Conservation (phyloP, 1,139 yeast genomes). For the Pichia kudriavzevii region DNA sequence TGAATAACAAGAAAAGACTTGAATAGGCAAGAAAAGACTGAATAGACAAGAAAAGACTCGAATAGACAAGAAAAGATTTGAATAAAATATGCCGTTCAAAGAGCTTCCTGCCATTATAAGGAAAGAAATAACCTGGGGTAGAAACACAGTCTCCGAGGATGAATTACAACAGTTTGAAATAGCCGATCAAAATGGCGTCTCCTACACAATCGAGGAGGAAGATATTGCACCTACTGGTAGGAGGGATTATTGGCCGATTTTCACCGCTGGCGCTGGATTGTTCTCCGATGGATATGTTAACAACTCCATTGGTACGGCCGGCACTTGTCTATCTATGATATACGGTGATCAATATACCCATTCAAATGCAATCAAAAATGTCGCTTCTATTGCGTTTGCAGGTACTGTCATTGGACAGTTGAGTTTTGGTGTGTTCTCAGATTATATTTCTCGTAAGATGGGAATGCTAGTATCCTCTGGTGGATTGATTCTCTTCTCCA, state of each 20-base stretch:
- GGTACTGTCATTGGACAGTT: conserved; percentile 91
- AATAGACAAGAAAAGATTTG: no score
- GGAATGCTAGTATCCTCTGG: conserved; percentile 76
- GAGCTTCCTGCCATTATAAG: conserved; percentile 42
- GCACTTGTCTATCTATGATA: conserved; percentile 55
- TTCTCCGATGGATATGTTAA: conserved; percentile 89
- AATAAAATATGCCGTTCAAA: conserved; percentile 16
- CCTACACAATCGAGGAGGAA: conserved; percentile 19
- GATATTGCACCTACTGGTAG: conserved; percentile 20
- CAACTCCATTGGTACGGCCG: conserved; percentile 71
- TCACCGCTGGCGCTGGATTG: conserved; percentile 85
- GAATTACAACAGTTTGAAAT: conserved; percentile 17
- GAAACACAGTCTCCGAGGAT: conserved; percentile 18
- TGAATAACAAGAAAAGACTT: neutral
- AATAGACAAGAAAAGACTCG: neutral
- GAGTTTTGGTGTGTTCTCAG: conserved; percentile 70
- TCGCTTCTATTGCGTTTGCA: conserved; percentile 82
- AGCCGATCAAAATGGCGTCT: conserved; percentile 18
- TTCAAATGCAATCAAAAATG: conserved; percentile 66
- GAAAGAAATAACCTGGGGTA: conserved; percentile 35
- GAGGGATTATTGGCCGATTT: conserved; percentile 54
- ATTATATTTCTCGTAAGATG: conserved; percentile 65
- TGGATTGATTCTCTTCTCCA: conserved; percentile 65
- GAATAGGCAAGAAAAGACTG: neutral
- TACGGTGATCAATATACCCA: conserved; percentile 57